Base-by-base conservation (phyloP, 495 filamentous ascomycete species). In the Penicillium paradoxum region DNA sequence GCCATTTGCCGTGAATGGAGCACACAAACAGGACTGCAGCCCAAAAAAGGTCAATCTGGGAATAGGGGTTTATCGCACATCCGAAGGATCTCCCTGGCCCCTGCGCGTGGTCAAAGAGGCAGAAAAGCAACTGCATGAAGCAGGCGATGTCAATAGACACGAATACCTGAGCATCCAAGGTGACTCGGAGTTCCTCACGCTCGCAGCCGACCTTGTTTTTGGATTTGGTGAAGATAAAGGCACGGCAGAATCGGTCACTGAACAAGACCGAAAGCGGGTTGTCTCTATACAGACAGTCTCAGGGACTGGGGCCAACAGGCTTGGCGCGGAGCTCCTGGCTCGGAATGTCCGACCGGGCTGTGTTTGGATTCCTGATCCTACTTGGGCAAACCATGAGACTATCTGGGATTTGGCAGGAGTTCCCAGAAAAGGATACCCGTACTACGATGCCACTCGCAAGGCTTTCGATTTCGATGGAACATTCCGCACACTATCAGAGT, bases 241-340 rank as follows among this genome's bases (percentile, higher is more conserved):
- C 0, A 44, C 56, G 24, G 30, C 45, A 0, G 24, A 45, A 11
- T 43, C 53, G 0, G 24, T 62, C 27, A 68, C 66, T 39, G 63
- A 68, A 11, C 61, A 50, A 18, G 52, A 68, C 9, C 54, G 14
- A 32, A 42, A 32, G 30, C 45, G 49, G 6, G 56, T 69, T 21
- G 48, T 44, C 11, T 64, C 58, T 21, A 55, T 69, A 1, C 86
- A 90, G 66, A 90, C 90, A 56, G 85, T 95, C 69, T 91, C 89
- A 33, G 90, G 89, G 51, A 95, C 90, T 15, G 90, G 90, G 45
- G 88, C 90, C 21, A 81, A 90, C 21, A 87, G 90, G 56, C 70
- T 93, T 4, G 90, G 85, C 44, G 88, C 84, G 41, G 77, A 85
- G 51, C 91, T 95, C 73, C 79, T 92, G 37, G 73, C 83, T 51